A percentile compares a stretch with the other conserved stretches of the same genome.
Conservation (phyloP, 176 grass and related monocot genomes). For the Oryza meyeriana region DNA sequence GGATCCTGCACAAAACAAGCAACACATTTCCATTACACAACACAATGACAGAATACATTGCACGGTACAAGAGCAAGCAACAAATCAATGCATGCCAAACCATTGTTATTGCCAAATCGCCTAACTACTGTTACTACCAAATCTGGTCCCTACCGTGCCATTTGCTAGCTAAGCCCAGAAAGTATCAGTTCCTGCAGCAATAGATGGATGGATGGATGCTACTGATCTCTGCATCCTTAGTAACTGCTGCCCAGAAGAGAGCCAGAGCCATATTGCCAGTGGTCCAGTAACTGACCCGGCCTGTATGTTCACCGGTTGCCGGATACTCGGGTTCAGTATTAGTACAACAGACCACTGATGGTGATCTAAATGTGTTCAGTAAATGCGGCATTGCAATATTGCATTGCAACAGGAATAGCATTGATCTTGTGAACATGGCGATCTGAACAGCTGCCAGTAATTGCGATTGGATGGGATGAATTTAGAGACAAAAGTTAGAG, state of each 20-base stretch:
- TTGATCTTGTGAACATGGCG: constrained; percentile 4
- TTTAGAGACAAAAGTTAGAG: not conserved
- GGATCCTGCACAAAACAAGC: not conserved
- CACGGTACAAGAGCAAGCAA: not conserved
- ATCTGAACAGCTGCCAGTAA: not conserved
- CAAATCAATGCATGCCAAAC: not conserved
- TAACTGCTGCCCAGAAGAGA: constrained; percentile 13
- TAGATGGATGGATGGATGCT: not conserved
- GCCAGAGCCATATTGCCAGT: no score
- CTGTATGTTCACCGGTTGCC: constrained; percentile 31
- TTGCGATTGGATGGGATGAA: not conserved
- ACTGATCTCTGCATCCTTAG: not conserved
- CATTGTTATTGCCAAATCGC: not conserved
- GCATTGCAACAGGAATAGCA: not conserved
- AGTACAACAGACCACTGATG: not conserved
- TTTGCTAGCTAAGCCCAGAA: not conserved
- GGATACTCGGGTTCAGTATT: not conserved
- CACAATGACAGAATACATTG: not conserved
- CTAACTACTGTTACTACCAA: not conserved
- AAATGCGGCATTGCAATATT: constrained; percentile 1
- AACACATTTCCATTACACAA: not conserved
- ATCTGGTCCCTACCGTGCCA: constrained; percentile 4
- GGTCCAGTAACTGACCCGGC: constrained; percentile 21
- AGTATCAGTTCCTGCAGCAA: constrained; percentile 14
- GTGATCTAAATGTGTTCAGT: constrained; percentile 21